A percentile compares a stretch with the other conserved stretches of the same genome.
These are phyloP conservation scores for Otatea glauca DNA, from an alignment of 176 grass and related monocot species.

Conservation along the genomic window DNA sequence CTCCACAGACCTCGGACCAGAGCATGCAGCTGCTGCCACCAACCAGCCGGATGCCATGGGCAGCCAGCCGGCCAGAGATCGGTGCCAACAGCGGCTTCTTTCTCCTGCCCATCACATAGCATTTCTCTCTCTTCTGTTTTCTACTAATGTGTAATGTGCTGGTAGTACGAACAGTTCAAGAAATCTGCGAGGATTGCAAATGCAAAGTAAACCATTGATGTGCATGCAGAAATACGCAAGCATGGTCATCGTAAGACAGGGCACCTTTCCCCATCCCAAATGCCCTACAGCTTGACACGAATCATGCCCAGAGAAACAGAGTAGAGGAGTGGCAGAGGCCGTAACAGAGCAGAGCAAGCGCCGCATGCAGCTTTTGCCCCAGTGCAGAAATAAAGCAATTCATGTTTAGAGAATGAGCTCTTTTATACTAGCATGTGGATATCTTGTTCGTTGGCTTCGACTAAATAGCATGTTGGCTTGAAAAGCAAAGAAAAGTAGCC, in stretches of 20 bases:
- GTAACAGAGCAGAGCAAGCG: slow-evolving; percentile 5
- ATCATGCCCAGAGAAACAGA: slow-evolving; percentile 45
- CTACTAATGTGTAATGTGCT: not conserved
- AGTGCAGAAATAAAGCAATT: slow-evolving; percentile 19
- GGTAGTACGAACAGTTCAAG: not conserved
- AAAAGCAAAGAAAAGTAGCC: not conserved
- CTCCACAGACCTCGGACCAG: not conserved
- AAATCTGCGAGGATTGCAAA: not conserved
- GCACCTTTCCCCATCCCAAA: slow-evolving; percentile 20
- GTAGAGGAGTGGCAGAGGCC: slow-evolving; percentile 45
- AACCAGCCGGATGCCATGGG: not conserved
- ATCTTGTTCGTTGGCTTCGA: slow-evolving; percentile 24
- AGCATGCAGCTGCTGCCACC: slow-evolving; percentile 21
- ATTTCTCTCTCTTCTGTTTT: not conserved
- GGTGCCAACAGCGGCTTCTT: not conserved
- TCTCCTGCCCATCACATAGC: not conserved
- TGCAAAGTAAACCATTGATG: not conserved
- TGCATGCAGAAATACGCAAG: not conserved
- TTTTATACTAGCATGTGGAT: not conserved
- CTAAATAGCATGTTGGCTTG: slow-evolving; percentile 6
- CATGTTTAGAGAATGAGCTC: not conserved
- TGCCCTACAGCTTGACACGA: slow-evolving; percentile 59
- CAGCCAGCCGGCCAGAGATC: not conserved
- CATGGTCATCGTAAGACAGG: slow-evolving; percentile 4
- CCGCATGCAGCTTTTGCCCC: slow-evolving; percentile 35